Conservation (phyloP, 352 stramenopile genomes). For the Phytophthora hibernalis region DNA sequence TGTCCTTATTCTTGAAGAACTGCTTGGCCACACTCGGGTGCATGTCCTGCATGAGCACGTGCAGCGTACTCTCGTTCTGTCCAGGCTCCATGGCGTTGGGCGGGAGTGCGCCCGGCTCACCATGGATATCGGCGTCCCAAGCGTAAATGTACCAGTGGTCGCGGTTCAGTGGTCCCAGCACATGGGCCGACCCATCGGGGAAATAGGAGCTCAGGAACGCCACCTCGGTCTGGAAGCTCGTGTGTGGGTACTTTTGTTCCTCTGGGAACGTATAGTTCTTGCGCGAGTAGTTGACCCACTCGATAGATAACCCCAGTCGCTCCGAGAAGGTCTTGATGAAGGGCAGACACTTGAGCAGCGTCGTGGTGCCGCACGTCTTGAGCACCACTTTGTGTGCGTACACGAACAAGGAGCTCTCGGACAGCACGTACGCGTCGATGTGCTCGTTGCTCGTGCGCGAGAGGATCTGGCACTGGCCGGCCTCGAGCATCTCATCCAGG, state of each 20-base stretch:
- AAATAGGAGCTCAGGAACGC: slow-evolving; percentile 95
- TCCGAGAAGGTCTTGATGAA: slow-evolving; percentile 87
- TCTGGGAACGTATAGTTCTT: slow-evolving; percentile 99
- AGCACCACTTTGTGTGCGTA: slow-evolving; percentile 99
- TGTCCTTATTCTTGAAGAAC: slow-evolving; percentile 86
- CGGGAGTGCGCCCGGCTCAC: slow-evolving; percentile 24
- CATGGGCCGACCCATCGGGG: slow-evolving; percentile 83
- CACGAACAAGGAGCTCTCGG: slow-evolving; percentile 98
- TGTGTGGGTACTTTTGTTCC: slow-evolving; percentile 98
- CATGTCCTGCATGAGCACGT: slow-evolving; percentile 91
- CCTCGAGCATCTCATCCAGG: slow-evolving; percentile 95
- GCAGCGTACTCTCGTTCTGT: slow-evolving; percentile 74
- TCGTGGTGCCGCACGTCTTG: slow-evolving; percentile 99
- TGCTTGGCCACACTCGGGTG: slow-evolving; percentile 79
- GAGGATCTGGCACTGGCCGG: slow-evolving; percentile 97
- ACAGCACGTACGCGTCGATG: slow-evolving; percentile 96
- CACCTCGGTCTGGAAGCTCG: slow-evolving; percentile 96
- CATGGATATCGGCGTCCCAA: slow-evolving; percentile 92
- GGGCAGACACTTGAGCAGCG: slow-evolving; percentile 93
- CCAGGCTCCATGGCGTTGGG: slow-evolving; percentile 29
- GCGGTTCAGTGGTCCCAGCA: slow-evolving; percentile 94
- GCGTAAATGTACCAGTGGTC: slow-evolving; percentile 99
- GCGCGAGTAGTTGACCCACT: slow-evolving; percentile 98
- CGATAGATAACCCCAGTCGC: slow-evolving; percentile 94
- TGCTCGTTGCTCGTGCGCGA: slow-evolving; percentile 96